Evolutionary conservation across 495 filamentous ascomycete species (phyloP).

Genomic region (Rusavskia elegans): DNA sequence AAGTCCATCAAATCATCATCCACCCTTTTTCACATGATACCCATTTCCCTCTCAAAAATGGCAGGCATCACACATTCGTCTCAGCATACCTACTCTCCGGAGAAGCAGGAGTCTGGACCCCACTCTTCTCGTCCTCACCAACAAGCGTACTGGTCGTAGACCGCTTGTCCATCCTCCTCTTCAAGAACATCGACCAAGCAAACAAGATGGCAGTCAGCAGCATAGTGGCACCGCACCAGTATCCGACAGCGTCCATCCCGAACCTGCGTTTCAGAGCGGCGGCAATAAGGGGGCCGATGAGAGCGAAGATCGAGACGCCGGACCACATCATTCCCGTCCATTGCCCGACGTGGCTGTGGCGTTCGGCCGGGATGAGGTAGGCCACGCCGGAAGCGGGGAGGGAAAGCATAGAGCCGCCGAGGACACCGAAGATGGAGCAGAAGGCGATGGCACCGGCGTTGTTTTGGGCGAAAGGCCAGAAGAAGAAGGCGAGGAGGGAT

Average conservation of each 20-base stretch:
- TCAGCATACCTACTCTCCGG: not conserved
- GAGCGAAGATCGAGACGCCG: constrained; percentile 16
- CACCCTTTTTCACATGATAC: not conserved
- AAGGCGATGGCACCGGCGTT: constrained; percentile 20
- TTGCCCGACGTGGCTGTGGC: constrained; percentile 16
- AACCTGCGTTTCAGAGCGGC: constrained; percentile 7
- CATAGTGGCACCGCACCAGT: constrained; percentile 1
- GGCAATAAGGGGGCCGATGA: constrained; percentile 24
- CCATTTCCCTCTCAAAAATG: not conserved
- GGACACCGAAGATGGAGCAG: constrained; percentile 23
- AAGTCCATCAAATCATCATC: not conserved
- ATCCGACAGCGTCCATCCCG: constrained; percentile 2
- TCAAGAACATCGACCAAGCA: constrained; percentile 6
- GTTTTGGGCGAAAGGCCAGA: constrained; percentile 19
- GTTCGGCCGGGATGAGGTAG: constrained; percentile 15
- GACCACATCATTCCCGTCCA: constrained; percentile 32
- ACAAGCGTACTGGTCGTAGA: not conserved
- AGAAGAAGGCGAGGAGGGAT: constrained; percentile 17
- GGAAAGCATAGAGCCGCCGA: constrained; percentile 23
- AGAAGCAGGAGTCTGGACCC: not conserved
- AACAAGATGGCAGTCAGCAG: not conserved
- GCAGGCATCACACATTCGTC: not conserved
- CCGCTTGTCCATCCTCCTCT: constrained; percentile 9
- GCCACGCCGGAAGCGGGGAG: constrained; percentile 25
- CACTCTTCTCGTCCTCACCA: not conserved